Evolutionary conservation across 2,329 filamentous ascomycete species (phyloP), one percentile per base, ranked within the genome.

Genomic region (Verticillium albo-atrum): DNA sequence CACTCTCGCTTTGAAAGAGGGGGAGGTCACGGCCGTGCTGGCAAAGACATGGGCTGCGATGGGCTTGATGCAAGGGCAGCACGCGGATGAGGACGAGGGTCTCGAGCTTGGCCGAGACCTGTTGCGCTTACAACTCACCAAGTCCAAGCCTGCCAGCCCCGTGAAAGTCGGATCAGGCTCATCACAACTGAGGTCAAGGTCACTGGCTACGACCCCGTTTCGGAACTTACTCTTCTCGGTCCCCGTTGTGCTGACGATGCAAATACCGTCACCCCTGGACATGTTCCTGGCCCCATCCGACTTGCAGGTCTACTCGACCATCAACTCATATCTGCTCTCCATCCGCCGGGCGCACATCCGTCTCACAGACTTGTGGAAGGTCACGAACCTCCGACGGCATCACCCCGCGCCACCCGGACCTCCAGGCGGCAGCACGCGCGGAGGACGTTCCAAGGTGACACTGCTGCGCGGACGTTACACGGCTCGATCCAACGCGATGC

Each of bases 261-360:
- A 88, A 42, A 86, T 96, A 9, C 84, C 84, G 2, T 88, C 90
- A 2, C 93, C 95, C 0, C 75, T 98, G 5, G 93, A 98, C 70
- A 83, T 99, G 30, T 96, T 98, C 68, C 84, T 98, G 28, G 87
- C 90, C 12, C 79, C 84, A 4, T 80, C 87, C 1, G 93, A 98
- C 68, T 76, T 96, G 12, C 83, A 89, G 55, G 84, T 85, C 1
- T 99, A 98, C 73, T 90, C 92, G 0, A 82, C 82, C n/a, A 88
- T 97, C 62, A 92, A 96, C 71, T 84, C 91, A 2, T 98, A 97
- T 67, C 83, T 99, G 0, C 78, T 97, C 10, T 90, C 91, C 0
- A 87, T 98, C 63, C 89, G 92, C 57, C 86, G 93, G 60, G 91
- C 92, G 3, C 92, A 97, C 70, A 85, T 97, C 17, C 89, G 90